Conservation (phyloP, 352 stramenopile species). For the Peronospora belbahrii region DNA sequence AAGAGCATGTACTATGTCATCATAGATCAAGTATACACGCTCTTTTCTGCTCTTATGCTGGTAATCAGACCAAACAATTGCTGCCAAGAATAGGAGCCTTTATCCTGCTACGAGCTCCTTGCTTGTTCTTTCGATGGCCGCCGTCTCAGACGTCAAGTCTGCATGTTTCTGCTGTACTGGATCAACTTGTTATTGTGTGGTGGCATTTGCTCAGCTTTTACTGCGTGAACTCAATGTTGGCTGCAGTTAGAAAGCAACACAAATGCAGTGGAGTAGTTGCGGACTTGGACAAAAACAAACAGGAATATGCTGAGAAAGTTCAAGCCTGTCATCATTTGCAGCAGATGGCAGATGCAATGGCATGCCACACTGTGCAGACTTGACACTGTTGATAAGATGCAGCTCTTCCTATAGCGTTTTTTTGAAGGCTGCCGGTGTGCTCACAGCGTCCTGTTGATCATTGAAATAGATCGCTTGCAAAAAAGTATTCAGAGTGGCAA, state of each 20-base stretch:
- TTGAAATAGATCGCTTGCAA: slow-evolving; percentile 10
- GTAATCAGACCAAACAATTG: too few species aligned
- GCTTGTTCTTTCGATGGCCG: slow-evolving; percentile 20
- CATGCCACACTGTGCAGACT: slow-evolving; percentile 29
- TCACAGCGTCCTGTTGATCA: slow-evolving; percentile 14
- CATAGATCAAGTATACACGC: too few species aligned
- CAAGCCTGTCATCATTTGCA: slow-evolving; percentile 12
- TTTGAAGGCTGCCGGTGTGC: neutral
- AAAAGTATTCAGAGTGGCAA: slow-evolving; percentile 7
- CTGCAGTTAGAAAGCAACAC: slow-evolving; percentile 20
- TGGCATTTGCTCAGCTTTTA: neutral
- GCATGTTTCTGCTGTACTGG: slow-evolving; percentile 8
- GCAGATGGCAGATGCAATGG: slow-evolving; percentile 23
- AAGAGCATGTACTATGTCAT: too few species aligned
- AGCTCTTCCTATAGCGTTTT: slow-evolving; percentile 21
- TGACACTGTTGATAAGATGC: slow-evolving; percentile 10
- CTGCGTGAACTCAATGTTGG: neutral
- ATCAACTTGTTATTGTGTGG: slow-evolving; percentile 7
- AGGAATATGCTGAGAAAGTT: slow-evolving; percentile 29
- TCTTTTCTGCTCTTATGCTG: too few species aligned
- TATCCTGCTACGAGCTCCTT: slow-evolving; percentile 18
- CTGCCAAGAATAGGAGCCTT: neutral
- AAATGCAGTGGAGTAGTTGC: slow-evolving; percentile 28
- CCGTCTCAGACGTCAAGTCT: slow-evolving; percentile 7
- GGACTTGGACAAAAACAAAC: slow-evolving; percentile 15